Evolutionary conservation across 169 alveolate species (phyloP), one percentile per base, ranked within the genome.

Genomic region (Plasmodium sp.): DNA sequence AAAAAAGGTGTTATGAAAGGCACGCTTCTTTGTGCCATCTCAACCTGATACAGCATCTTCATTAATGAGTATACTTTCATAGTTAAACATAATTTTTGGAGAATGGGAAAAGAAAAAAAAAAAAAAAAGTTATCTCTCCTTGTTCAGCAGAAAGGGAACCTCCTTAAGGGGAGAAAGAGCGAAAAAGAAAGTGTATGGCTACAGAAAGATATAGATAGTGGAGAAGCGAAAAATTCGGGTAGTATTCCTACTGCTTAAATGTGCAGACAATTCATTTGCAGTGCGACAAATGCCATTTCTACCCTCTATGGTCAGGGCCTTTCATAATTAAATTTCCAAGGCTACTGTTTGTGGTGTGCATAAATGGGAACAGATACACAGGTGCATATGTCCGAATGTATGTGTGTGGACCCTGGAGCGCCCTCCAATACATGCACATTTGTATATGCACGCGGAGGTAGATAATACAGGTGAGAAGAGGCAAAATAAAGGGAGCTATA

Each of bases 51-150:
- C 62, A 88, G 36, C 41, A 48, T 80, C 90, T 80, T 88, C 94
- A 34, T 88, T 80, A 79, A 88, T 88, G 27, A 88, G 73, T 88
- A 88, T 88, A 62, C 94, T 88, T 80, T 88, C 94, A 88, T 88
- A 88, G 74, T 88, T 88, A 79, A 88, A 80, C 94, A 88, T 88
- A 88, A 79, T 88, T 88, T 79, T 88, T 80, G 45, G 51, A 75
- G 58, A 79, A 45, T 54, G 43, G 80, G 81, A 48, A 86, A 14
- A n/a, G 77, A 14, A n/a, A 31, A 67, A 73, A 85, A 56, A 72
- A 84, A 62, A 67, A 62, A 36, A 10, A 67, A 39, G 27, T n/a
- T 75, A 22, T 67, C 39, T 67, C 77, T 67, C 39, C 39, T 27
- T 18, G 33, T 31, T 27, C 14, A 67, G 33, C 33, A 67, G n/a